A percentile compares a stretch with the other conserved stretches of the same genome.
Conservation (phyloP, 2,329 filamentous ascomycete species). For the Didymella keratinophila region DNA sequence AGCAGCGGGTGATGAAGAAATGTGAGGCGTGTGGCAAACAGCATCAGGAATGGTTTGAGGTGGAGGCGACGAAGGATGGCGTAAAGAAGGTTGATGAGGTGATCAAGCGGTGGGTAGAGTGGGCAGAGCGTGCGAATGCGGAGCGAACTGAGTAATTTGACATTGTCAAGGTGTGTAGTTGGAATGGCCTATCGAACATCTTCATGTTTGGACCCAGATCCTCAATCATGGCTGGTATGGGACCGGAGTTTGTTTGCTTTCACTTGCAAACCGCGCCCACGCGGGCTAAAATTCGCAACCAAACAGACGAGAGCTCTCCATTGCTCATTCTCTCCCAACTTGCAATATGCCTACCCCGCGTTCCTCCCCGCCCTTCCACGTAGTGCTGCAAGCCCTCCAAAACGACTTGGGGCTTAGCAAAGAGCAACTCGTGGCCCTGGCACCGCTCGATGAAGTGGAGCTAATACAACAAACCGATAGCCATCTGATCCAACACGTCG, state of each 20-base stretch:
- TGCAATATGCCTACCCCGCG: neutral
- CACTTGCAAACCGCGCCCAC: neutral
- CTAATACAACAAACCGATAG: neutral
- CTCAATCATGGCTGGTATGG: no score
- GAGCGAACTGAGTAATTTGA: neutral
- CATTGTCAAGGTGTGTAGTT: neutral
- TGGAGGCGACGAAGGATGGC: slow-evolving; percentile 75
- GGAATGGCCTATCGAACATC: no score
- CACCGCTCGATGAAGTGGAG: neutral
- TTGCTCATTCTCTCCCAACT: neutral
- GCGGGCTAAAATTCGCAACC: neutral
- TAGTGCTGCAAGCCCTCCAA: neutral
- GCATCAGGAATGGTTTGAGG: slow-evolving; percentile 95
- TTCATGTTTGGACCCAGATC: no score
- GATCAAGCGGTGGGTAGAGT: slow-evolving; percentile 84
- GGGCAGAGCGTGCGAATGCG: slow-evolving; percentile 66
- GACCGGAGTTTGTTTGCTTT: neutral
- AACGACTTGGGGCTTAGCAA: neutral
- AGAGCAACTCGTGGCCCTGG: neutral
- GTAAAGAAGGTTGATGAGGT: slow-evolving; percentile 75
- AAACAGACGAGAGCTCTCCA: no score
- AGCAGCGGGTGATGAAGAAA: slow-evolving; percentile 64
- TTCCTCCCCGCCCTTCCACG: neutral
- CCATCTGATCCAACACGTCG: neutral
- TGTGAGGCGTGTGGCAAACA: slow-evolving; percentile 83